Percentiles rank a stretch among this genome's conserved stretches.
Conservation (phyloP, 2,329 filamentous ascomycete genomes). For the Bisporella sp. region DNA sequence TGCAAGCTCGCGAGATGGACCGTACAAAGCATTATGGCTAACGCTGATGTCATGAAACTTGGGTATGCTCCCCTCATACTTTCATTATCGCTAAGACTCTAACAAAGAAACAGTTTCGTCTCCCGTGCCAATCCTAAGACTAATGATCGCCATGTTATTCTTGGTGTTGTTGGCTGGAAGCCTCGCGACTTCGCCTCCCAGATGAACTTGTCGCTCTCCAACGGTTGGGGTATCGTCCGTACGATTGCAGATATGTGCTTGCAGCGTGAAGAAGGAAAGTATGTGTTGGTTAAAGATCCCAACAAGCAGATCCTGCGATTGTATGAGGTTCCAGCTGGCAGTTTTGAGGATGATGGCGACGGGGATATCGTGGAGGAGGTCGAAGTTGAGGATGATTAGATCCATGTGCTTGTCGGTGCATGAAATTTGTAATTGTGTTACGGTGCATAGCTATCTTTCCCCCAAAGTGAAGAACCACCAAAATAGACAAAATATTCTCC, state of each 20-base stretch:
- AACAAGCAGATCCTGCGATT: conserved; percentile 94
- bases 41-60: conserved; percentile 98
- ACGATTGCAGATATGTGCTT: conserved; percentile 95
- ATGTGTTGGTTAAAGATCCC: conserved; percentile 79
- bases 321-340: conserved; percentile 82
- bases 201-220: conserved; percentile 96
- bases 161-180: conserved; percentile 97
- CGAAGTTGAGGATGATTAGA: conserved; percentile 17
- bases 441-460: neutral
- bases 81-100: conserved; percentile 18
- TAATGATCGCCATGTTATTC: conserved; percentile 88
- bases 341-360: conserved; percentile 73
- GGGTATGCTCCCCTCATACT: conserved; percentile 51
- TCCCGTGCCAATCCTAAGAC: conserved; percentile 88
- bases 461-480: neutral
- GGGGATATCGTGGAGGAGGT: conserved; percentile 24
- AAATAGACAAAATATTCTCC: too few relatives aligned
- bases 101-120: conserved; percentile 62
- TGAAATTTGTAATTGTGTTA: neutral
- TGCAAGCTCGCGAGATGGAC: conserved; percentile 99
- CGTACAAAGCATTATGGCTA: conserved; percentile 90
- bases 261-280: conserved; percentile 72
- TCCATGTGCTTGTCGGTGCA: neutral
- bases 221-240: conserved; percentile 98
- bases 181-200: conserved; percentile 92